Evolutionary conservation across 169 alveolate genomes (phyloP).

Genomic region (Eimeria sp.): DNA sequence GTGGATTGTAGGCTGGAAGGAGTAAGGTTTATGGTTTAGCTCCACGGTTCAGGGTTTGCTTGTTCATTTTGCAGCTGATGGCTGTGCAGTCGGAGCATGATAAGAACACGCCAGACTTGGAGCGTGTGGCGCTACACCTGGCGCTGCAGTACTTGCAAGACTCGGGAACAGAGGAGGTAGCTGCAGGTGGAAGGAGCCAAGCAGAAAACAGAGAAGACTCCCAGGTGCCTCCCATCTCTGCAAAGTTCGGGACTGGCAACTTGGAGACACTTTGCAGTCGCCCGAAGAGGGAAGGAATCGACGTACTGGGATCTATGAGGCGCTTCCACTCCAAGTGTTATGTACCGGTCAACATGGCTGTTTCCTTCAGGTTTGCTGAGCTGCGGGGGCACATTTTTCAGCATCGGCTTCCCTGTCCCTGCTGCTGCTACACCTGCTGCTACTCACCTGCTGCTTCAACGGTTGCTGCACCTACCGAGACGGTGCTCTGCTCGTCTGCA

Average conservation of each 20-base stretch:
- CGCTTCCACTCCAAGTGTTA: slow-evolving; percentile 84
- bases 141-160: slow-evolving; percentile 58
- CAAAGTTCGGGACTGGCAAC: slow-evolving; percentile 87
- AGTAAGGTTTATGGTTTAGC: neutral
- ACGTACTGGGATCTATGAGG: slow-evolving; percentile 80
- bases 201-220: neutral
- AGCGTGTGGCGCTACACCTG: slow-evolving; percentile 59
- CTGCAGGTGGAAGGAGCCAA: neutral
- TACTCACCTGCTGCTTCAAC: neutral
- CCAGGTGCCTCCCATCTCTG: slow-evolving; percentile 12
- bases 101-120: slow-evolving; percentile 61
- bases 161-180: neutral
- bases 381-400: neutral
- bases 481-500: neutral
- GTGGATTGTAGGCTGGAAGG: neutral
- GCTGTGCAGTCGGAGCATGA: slow-evolving; percentile 81
- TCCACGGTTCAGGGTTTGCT: neutral
- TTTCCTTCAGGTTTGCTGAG: slow-evolving; percentile 53
- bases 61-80: slow-evolving; percentile 40
- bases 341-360: slow-evolving; percentile 81
- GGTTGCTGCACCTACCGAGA: neutral
- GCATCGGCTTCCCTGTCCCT: neutral
- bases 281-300: slow-evolving; percentile 84
- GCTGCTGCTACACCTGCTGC: slow-evolving; percentile 15
- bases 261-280: slow-evolving; percentile 82